A percentile compares a stretch with the other conserved stretches of the same genome.
Evolutionary conservation across 2,329 filamentous ascomycete species (phyloP).

Genomic region (Epichloe coenophiala): DNA sequence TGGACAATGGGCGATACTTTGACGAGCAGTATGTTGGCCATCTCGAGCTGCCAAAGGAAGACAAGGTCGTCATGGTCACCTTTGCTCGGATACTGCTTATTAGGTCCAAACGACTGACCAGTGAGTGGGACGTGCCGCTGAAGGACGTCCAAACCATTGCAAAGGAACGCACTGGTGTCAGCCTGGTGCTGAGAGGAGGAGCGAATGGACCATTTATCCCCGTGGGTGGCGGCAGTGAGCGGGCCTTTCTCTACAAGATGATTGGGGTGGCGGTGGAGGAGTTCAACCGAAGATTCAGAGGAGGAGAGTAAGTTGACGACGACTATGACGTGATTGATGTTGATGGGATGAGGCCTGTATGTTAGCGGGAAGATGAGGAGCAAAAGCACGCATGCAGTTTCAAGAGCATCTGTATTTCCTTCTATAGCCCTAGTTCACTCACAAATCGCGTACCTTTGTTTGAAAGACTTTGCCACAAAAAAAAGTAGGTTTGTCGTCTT

Average conservation of each 20-base stretch:
- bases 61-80: constrained; percentile 82
- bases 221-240: constrained; percentile 69
- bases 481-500: no score
- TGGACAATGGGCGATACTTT: constrained; percentile 96
- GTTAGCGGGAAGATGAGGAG: neutral
- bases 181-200: constrained; percentile 74
- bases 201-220: constrained; percentile 92
- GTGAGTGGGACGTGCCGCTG: constrained; percentile 91
- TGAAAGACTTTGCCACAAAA: no score
- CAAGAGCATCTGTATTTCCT: neutral
- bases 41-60: constrained; percentile 76
- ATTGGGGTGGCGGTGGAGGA: constrained; percentile 53
- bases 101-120: constrained; percentile 68
- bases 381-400: neutral
- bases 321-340: neutral
- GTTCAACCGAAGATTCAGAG: constrained; percentile 48
- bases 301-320: constrained; percentile 16
- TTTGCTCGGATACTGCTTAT: constrained; percentile 83
- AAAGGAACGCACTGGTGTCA: constrained; percentile 91
- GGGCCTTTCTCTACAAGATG: constrained; percentile 51
- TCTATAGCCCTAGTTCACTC: neutral
- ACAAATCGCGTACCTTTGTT: no score
- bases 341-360: neutral
- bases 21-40: constrained; percentile 96
- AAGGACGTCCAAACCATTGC: constrained; percentile 95